A percentile compares a stretch with the other conserved stretches of the same genome.
phyloP scores from a whole-genome alignment of 495 filamentous ascomycete species.

The Staphylotrichum longicolle region DNA sequence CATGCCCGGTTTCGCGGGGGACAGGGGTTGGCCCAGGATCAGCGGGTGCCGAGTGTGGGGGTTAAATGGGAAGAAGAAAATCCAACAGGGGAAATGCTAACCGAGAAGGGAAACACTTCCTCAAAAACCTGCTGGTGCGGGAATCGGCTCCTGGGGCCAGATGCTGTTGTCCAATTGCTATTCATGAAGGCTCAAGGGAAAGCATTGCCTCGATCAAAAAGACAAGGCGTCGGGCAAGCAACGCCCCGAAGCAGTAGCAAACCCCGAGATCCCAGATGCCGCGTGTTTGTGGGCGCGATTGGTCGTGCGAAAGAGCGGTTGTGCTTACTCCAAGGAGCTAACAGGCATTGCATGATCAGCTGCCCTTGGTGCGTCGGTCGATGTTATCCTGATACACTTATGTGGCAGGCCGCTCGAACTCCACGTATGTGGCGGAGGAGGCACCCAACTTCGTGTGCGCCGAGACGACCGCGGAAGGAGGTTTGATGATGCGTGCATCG shows the following conservation, averaged over 20 bases:
- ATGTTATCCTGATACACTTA: conserved; percentile 10
- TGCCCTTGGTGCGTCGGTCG: conserved; percentile 13
- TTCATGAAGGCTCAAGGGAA: not conserved
- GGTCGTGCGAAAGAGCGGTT: not conserved
- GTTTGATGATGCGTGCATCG: too few species aligned
- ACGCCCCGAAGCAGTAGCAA: not conserved
- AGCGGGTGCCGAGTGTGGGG: conserved; percentile 36
- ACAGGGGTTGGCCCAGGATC: conserved; percentile 28
- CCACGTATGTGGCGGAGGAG: conserved; percentile 22
- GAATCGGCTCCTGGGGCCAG: too few species aligned
- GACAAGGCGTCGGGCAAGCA: not conserved
- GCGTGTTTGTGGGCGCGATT: conserved; percentile 3
- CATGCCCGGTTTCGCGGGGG: conserved; percentile 28
- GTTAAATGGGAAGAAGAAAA: conserved; percentile 28
- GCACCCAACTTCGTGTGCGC: too few species aligned
- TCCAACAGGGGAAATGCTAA: not conserved
- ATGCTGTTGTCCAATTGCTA: not conserved
- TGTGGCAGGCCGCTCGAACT: conserved; percentile 22
- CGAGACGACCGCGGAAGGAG: too few species aligned
- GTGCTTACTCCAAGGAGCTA: conserved; percentile 6
- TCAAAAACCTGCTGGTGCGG: not conserved
- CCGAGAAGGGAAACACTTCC: conserved; percentile 5
- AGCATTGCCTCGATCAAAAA: too few species aligned
- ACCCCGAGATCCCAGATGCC: not conserved
- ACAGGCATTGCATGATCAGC: conserved; percentile 17